Evolutionary conservation across 1,139 yeast species (phyloP).

Genomic region (Debaryomyces psychrophilus): DNA sequence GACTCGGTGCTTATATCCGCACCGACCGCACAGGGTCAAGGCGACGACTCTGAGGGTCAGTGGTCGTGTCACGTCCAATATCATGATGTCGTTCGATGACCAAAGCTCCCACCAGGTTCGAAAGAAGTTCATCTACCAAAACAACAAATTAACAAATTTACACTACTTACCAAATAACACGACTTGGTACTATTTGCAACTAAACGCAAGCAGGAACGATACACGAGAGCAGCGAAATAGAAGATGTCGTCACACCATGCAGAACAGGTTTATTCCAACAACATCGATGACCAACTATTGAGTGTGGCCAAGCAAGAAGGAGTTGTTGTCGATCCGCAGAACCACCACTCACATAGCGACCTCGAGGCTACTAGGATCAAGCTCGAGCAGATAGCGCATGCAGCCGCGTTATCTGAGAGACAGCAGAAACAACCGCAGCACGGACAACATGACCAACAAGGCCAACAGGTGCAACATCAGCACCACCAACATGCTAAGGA

Average conservation of each 20-base stretch:
- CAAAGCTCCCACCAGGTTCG: slow-evolving; percentile 2
- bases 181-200: slow-evolving; percentile 18
- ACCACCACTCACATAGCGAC: slow-evolving; percentile 25
- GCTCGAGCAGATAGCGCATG: slow-evolving; percentile 38
- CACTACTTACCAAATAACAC: slow-evolving; percentile 32
- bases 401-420: slow-evolving; percentile 24
- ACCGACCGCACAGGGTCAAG: too few relatives aligned
- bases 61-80: slow-evolving; percentile 5
- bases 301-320: slow-evolving; percentile 40
- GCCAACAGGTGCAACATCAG: slow-evolving; percentile 20
- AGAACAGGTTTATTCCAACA: slow-evolving; percentile 44
- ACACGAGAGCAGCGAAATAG: neutral
- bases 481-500: slow-evolving; percentile 14
- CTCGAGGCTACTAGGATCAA: slow-evolving; percentile 33
- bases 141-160: slow-evolving; percentile 20
- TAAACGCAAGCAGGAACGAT: slow-evolving; percentile 3
- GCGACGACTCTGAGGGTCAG: too few relatives aligned
- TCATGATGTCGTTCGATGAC: slow-evolving; percentile 8
- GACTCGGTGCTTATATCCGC: too few relatives aligned
- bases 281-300: slow-evolving; percentile 51
- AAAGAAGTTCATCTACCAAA: slow-evolving; percentile 19
- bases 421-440: slow-evolving; percentile 23
- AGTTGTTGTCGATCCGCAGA: slow-evolving; percentile 23
- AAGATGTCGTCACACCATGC: slow-evolving; percentile 27
- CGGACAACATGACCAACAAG: slow-evolving; percentile 24